Conservation (phyloP, 495 filamentous ascomycete species). For the Neurospora sp. region DNA sequence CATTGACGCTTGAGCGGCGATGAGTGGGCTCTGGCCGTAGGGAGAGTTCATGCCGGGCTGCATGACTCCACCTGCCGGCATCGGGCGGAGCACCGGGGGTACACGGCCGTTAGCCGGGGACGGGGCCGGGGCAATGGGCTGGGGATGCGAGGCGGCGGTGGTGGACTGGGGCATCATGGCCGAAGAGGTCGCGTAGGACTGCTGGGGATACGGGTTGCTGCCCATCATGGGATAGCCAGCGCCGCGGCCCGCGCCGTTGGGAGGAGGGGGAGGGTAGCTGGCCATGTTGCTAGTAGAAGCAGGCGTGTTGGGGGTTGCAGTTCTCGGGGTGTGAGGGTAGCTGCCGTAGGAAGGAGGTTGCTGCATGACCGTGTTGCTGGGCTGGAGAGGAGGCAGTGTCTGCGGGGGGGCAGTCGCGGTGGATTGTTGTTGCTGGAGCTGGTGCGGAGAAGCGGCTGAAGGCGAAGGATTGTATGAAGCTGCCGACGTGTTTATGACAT, state of each 20-base stretch:
- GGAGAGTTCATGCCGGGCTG: conserved; percentile 39
- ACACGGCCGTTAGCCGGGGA: conserved; percentile 46
- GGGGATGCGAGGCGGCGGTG: conserved; percentile 55
- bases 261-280: conserved; percentile 49
- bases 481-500: conserved; percentile 28
- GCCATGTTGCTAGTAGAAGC: conserved; percentile 51
- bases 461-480: conserved; percentile 24
- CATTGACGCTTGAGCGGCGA: conserved; percentile 31
- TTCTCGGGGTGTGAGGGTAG: conserved; percentile 55
- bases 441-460: conserved; percentile 19
- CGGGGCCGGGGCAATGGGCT: conserved; percentile 62
- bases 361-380: conserved; percentile 51
- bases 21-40: conserved; percentile 39
- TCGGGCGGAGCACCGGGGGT: conserved; percentile 45
- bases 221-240: conserved; percentile 36
- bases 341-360: conserved; percentile 42
- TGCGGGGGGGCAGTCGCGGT: conserved; percentile 45
- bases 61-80: conserved; percentile 54
- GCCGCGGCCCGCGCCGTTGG: conserved; percentile 44
- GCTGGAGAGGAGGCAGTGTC: conserved; percentile 63
- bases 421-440: conserved; percentile 8
- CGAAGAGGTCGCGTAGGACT: conserved; percentile 47
- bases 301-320: conserved; percentile 50
- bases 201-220: conserved; percentile 43
- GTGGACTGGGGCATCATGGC: conserved; percentile 57